Base-by-base conservation (phyloP, 164 flowering plant genomes). In the Stephania yunnanensis region DNA sequence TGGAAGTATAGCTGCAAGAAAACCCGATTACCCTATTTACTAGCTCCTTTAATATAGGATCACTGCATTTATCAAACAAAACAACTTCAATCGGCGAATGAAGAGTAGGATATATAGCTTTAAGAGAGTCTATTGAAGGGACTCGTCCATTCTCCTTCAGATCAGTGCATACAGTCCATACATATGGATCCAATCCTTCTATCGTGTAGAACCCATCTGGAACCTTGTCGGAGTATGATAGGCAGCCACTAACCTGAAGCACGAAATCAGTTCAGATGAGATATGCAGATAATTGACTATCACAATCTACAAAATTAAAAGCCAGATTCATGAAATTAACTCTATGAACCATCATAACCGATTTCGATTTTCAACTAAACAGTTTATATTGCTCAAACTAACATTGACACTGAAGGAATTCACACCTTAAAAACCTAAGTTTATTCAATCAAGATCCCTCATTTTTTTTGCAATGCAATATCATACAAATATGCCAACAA, bases 141-240 rank as follows among this genome's bases (percentile, higher is more conserved):
- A 96, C 84, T 44, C 94, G 92, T 58, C 97, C 95, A 89, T 78
- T 85, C 73, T 96, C 98, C 73, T 89, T 91, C 68, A 87, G 77
- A 82, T 94, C 96, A 71, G 87, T 85, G 85, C 97, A 94, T 19
- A 94, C 78, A 55, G 90, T 86, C 99, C 98, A 96, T 19, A 94
- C 88, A 85, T 91, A 92, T 2, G 98, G 93, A 86, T 91, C 88
- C 87, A 96, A 86, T 74, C 99, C 99, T 77, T 89, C 80, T 66
- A 96, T 89, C 74, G 85, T 72, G 81, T 94, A 92, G 85, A 96
- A 96, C 52, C 95, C 98, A 89, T 96, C 97, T 46, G 94, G 97
- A 78, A 94, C 77, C 82, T 85, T 91, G 81, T 94, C 98, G 69
- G 77, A 86, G 81, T 96, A 96, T 70, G 98, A 96, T 66, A 96